phyloP scores from a whole-genome alignment of 1,284 basidiomycete genomes.

The Irpex rosettiformis region DNA sequence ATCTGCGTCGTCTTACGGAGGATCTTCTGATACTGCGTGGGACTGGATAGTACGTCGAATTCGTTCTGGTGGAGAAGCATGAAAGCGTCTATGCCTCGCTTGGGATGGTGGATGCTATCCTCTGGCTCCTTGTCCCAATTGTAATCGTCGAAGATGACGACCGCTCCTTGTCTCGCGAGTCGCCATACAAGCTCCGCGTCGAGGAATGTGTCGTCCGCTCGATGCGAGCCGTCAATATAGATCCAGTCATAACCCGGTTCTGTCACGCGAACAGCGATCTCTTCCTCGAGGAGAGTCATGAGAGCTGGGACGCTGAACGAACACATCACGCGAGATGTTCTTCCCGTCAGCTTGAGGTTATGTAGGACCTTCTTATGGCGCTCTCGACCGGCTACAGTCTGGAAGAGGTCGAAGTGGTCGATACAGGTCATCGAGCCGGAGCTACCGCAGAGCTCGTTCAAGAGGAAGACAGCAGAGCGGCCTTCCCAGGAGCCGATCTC shows the following conservation, averaged over 20 bases:
- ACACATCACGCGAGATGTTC: constrained; percentile 40
- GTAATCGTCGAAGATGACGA: constrained; percentile 60
- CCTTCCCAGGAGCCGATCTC: constrained; percentile 68
- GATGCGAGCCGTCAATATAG: constrained; percentile 58
- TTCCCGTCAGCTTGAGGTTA: constrained; percentile 44
- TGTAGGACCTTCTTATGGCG: constrained; percentile 41
- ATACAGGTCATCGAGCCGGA: constrained; percentile 48
- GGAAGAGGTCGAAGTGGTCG: constrained; percentile 56
- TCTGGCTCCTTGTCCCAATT: constrained; percentile 46
- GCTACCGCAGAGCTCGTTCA: constrained; percentile 41
- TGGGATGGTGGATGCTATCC: constrained; percentile 50
- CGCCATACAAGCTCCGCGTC: constrained; percentile 59
- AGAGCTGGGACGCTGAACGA: constrained; percentile 54
- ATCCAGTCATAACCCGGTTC: constrained; percentile 54
- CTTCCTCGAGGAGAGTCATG: constrained; percentile 44
- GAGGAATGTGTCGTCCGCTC: constrained; percentile 55
- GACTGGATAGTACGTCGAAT: constrained; percentile 38
- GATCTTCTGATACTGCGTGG: constrained; percentile 46
- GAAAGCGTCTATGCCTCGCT: constrained; percentile 54
- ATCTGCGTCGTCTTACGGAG: constrained; percentile 47
- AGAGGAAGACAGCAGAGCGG: constrained; percentile 52
- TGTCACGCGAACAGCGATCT: constrained; percentile 25
- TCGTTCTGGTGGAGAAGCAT: constrained; percentile 46
- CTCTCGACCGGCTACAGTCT: constrained; percentile 44
- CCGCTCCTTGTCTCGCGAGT: constrained; percentile 44